A percentile compares a stretch with the other conserved stretches of the same genome.
These are phyloP conservation scores for Lophiostoma macrostomum DNA, from an alignment of 495 filamentous ascomycete species.

Conservation along the genomic window DNA sequence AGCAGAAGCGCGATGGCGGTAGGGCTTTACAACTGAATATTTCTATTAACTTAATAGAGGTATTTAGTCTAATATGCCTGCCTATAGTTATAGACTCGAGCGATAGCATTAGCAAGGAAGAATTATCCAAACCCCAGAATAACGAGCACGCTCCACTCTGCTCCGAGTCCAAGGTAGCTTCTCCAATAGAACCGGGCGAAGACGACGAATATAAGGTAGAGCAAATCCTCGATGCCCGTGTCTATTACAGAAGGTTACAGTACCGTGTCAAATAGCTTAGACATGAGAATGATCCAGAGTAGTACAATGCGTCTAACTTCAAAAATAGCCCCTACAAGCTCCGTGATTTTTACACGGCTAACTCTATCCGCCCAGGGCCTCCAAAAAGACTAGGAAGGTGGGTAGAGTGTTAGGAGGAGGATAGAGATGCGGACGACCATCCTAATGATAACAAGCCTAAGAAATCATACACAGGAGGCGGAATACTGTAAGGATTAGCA, in stretches of 20 bases:
- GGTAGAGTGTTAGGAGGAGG: slow-evolving; percentile 13
- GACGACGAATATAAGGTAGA: slow-evolving; percentile 8
- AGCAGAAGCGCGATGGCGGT: no score
- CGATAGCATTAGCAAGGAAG: slow-evolving; percentile 9
- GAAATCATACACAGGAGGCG: background rate
- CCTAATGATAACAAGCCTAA: slow-evolving; percentile 5
- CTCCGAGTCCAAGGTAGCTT: no score
- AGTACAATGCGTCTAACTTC: slow-evolving; percentile 16
- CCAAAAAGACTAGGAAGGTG: slow-evolving; percentile 2
- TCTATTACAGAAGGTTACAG: slow-evolving; percentile 14
- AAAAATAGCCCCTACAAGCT: slow-evolving; percentile 14
- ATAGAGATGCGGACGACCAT: slow-evolving; percentile 4
- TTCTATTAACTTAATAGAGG: background rate
- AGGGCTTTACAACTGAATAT: background rate
- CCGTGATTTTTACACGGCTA: slow-evolving; percentile 3
- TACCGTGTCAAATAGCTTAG: slow-evolving; percentile 14
- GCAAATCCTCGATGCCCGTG: slow-evolving; percentile 5
- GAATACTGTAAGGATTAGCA: no score
- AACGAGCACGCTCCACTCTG: no score
- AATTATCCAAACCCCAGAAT: no score
- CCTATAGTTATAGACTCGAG: slow-evolving; percentile 5
- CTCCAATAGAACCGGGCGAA: no score
- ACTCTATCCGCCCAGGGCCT: slow-evolving; percentile 3
- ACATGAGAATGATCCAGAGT: slow-evolving; percentile 9
- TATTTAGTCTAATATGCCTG: no score